A percentile compares a stretch with the other conserved stretches of the same genome.
phyloP scores from a whole-genome alignment of 2,329 filamentous ascomycete genomes.

The Aspergillus floridensis region DNA sequence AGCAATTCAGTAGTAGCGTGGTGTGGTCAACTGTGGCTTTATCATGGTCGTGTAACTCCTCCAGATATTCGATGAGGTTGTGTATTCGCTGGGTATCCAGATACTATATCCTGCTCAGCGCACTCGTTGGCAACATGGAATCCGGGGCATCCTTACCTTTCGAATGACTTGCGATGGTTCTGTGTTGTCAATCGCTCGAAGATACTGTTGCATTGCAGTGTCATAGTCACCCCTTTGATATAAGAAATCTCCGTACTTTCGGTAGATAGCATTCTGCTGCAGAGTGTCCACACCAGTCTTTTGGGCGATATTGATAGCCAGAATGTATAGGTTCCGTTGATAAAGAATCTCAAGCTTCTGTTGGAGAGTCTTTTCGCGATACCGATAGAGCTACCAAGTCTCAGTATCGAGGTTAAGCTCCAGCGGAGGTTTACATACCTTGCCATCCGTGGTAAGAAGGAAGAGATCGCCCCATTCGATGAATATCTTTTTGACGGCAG shows the following conservation, averaged over 20 bases:
- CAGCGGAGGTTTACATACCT: slow-evolving; percentile 54
- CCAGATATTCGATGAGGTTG: slow-evolving; percentile 93
- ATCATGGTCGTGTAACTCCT: slow-evolving; percentile 91
- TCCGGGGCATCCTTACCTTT: slow-evolving; percentile 56
- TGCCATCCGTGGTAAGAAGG: slow-evolving; percentile 86
- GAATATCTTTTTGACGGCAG: slow-evolving; percentile 76
- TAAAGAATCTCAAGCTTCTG: slow-evolving; percentile 93
- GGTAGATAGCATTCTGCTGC: slow-evolving; percentile 88
- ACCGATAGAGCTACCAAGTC: slow-evolving; percentile 67
- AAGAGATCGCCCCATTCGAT: slow-evolving; percentile 90
- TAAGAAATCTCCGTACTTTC: slow-evolving; percentile 88
- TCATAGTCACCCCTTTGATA: slow-evolving; percentile 97
- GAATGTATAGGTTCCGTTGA: slow-evolving; percentile 84
- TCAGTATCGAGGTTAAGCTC: slow-evolving; percentile 15
- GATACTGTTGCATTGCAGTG: slow-evolving; percentile 97
- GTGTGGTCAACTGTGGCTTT: slow-evolving; percentile 94
- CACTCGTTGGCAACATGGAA: neutral
- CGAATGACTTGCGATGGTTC: slow-evolving; percentile 95
- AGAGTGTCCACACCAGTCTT: slow-evolving; percentile 76
- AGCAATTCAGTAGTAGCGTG: slow-evolving; percentile 90
- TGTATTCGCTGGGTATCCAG: slow-evolving; percentile 96
- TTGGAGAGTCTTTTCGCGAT: slow-evolving; percentile 85
- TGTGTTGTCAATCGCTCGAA: slow-evolving; percentile 91
- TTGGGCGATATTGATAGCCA: slow-evolving; percentile 89
- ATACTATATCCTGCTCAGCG: slow-evolving; percentile 56